Conservation (phyloP, 495 filamentous ascomycete species). For the Penicillium pulvis region DNA sequence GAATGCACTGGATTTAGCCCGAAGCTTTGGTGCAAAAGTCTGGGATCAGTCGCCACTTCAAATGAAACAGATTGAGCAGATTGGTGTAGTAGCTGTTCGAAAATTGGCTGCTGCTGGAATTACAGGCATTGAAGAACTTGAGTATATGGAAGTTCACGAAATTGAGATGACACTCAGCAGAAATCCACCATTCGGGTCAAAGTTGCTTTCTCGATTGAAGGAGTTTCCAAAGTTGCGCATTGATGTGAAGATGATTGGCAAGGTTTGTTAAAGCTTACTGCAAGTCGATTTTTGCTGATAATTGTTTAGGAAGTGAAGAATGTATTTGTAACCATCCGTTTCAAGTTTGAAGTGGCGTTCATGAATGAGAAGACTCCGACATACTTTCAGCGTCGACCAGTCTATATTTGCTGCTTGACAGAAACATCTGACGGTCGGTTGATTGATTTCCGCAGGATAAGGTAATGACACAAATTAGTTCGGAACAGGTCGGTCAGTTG, state of each 20-base stretch:
- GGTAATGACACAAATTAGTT: conserved; percentile 31
- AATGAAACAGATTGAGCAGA: conserved; percentile 82
- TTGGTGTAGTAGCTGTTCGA: conserved; percentile 75
- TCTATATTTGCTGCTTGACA: conserved; percentile 74
- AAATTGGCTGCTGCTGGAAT: conserved; percentile 76
- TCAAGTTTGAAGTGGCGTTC: conserved; percentile 73
- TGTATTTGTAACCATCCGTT: conserved; percentile 54
- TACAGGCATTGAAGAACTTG: conserved; percentile 69
- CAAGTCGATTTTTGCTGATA: background rate
- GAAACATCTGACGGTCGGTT: conserved; percentile 75
- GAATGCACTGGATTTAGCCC: conserved; percentile 75
- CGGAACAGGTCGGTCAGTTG: background rate
- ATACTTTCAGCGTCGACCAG: conserved; percentile 60
- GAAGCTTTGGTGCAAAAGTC: conserved; percentile 74
- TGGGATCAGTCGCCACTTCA: conserved; percentile 89
- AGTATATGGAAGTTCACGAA: conserved; percentile 61
- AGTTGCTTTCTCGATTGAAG: conserved; percentile 61
- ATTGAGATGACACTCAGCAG: conserved; percentile 78
- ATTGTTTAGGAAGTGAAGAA: conserved; percentile 39
- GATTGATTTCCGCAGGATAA: conserved; percentile 76
- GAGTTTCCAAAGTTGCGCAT: conserved; percentile 78
- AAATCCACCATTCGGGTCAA: conserved; percentile 81
- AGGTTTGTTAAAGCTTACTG: conserved; percentile 36
- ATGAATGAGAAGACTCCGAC: conserved; percentile 65
- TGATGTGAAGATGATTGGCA: conserved; percentile 50